phyloP scores from a whole-genome alignment of 441 rosid genomes.

The Populus hybrid region DNA sequence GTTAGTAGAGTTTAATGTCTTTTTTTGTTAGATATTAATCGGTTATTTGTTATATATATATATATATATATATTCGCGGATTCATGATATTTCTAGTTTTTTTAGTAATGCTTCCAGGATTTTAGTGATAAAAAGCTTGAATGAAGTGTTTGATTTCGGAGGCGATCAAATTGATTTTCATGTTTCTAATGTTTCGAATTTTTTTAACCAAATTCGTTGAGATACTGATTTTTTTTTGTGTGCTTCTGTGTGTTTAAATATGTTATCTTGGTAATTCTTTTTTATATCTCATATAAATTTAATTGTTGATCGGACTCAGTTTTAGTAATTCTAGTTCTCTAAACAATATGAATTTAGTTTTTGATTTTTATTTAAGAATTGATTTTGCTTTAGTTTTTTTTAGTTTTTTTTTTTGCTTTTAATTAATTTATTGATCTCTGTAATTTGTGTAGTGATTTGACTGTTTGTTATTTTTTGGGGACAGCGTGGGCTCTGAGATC shows the following conservation, averaged over 20 bases:
- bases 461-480: too few species aligned
- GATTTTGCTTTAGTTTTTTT: background rate
- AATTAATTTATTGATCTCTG: too few species aligned
- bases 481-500: too few species aligned
- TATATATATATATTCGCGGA: too few species aligned
- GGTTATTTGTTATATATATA: background rate
- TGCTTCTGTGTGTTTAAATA: background rate
- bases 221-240: background rate
- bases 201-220: too few species aligned
- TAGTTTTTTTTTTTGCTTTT: too few species aligned
- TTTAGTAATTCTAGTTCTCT: background rate
- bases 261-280: background rate
- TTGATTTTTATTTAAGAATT: background rate
- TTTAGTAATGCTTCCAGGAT: background rate
- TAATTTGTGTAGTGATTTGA: too few species aligned
- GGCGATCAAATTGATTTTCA: background rate
- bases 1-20: constrained; percentile 23
- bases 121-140: background rate
- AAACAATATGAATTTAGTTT: background rate
- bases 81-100: too few species aligned
- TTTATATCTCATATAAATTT: too few species aligned
- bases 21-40: background rate
- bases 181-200: background rate
- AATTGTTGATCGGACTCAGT: background rate
- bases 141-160: background rate